A percentile compares a stretch with the other conserved stretches of the same genome.
Conservation (phyloP, 2,329 filamentous ascomycete genomes). For the Trichoderma oligosporum region DNA sequence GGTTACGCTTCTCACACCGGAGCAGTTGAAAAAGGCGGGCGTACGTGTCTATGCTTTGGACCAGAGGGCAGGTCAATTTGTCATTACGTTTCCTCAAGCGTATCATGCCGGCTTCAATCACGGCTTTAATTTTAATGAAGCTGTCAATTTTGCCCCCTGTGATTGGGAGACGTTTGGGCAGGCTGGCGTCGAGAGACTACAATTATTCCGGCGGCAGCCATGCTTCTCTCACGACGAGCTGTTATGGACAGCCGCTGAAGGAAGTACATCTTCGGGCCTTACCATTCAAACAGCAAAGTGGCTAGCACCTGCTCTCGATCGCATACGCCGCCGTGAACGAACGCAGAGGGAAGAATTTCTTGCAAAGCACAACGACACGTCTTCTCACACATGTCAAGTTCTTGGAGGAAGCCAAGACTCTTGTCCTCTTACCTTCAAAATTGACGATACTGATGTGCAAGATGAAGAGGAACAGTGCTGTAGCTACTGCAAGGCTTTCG, state of each 20-base stretch:
- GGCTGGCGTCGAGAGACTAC: slow-evolving; percentile 77
- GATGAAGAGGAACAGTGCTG: slow-evolving; percentile 97
- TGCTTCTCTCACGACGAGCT: slow-evolving; percentile 98
- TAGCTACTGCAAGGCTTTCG: slow-evolving; percentile 85
- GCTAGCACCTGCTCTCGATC: slow-evolving; percentile 81
- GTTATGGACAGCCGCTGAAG: slow-evolving; percentile 82
- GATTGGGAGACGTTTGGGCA: slow-evolving; percentile 96
- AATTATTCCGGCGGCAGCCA: slow-evolving; percentile 83
- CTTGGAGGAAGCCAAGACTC: slow-evolving; percentile 44
- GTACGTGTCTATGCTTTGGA: slow-evolving; percentile 94
- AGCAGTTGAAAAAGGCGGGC: slow-evolving; percentile 87
- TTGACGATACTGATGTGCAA: slow-evolving; percentile 70
- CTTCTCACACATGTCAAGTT: slow-evolving; percentile 50
- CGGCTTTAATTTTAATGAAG: slow-evolving; percentile 98
- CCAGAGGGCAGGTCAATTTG: slow-evolving; percentile 90
- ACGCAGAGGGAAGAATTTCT: slow-evolving; percentile 65
- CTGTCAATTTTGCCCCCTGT: slow-evolving; percentile 91
- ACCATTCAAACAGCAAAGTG: slow-evolving; percentile 91
- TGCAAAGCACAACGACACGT: slow-evolving; percentile 56
- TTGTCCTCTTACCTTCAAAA: slow-evolving; percentile 59
- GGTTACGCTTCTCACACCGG: slow-evolving; percentile 90
- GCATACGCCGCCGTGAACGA: slow-evolving; percentile 71
- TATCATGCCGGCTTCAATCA: slow-evolving; percentile 99
- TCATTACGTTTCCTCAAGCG: slow-evolving; percentile 93
- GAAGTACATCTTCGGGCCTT: slow-evolving; percentile 59